These are phyloP conservation scores for Claviceps maximensis DNA, from an alignment of 2,329 filamentous ascomycete genomes.

Conservation along the genomic window DNA sequence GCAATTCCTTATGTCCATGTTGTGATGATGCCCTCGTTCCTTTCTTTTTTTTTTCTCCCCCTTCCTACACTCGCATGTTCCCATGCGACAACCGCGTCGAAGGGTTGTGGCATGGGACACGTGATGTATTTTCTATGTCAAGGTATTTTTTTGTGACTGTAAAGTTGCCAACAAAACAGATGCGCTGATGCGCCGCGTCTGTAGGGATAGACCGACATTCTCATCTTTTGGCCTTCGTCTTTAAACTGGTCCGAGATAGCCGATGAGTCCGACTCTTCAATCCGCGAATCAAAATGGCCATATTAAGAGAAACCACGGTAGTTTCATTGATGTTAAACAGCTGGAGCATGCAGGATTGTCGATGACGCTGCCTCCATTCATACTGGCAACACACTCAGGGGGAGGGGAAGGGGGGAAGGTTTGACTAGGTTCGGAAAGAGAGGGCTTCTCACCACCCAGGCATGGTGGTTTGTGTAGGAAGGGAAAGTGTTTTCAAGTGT, in stretches of 20 bases:
- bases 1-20: conserved; percentile 2
- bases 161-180: background rate
- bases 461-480: conserved; percentile 1
- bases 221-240: background rate
- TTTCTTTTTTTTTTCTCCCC: background rate
- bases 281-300: conserved; percentile 2
- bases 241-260: conserved; percentile 1
- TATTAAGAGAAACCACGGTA: conserved; percentile 2
- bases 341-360: conserved; percentile 6
- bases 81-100: conserved; percentile 1
- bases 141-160: background rate
- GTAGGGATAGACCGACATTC: background rate
- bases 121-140: conserved; percentile 7
- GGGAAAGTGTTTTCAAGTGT: conserved; percentile 13
- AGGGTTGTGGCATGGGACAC: conserved; percentile 5
- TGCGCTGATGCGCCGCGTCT: conserved; percentile 1
- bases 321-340: conserved; percentile 4
- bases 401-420: background rate
- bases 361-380: conserved; percentile 8
- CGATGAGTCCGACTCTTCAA: background rate
- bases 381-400: conserved; percentile 3
- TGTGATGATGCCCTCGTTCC: background rate
- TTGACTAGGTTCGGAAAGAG: background rate
- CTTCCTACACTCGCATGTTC: conserved; percentile 6
- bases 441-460: background rate